Percentiles rank a stretch among this genome's conserved stretches.
Evolutionary conservation across 116 monocot species (phyloP).

Genomic region (Iris pallida): DNA sequence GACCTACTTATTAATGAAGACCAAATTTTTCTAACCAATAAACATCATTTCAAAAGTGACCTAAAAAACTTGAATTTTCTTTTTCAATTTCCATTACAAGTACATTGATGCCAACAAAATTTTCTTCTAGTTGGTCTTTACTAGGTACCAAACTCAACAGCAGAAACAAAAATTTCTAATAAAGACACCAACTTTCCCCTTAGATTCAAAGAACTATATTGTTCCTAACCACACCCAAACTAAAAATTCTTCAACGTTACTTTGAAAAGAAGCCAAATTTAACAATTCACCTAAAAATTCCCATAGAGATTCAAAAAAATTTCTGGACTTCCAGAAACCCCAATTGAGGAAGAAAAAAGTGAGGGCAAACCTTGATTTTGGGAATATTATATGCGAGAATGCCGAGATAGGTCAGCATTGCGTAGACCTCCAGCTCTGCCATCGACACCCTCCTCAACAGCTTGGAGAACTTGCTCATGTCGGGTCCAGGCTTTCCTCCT

Average conservation of each 20-base stretch:
- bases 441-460: conserved; percentile 60
- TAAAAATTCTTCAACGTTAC: background rate
- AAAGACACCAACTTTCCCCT: background rate
- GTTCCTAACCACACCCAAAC: background rate
- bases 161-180: no score
- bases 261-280: background rate
- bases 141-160: no score
- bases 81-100: no score
- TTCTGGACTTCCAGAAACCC: background rate
- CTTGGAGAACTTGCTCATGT: conserved; percentile 55
- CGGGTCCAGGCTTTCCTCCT: conserved; percentile 29
- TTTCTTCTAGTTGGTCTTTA: no score
- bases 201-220: background rate
- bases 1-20: no score
- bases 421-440: conserved; percentile 57
- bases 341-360: background rate
- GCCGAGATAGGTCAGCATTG: conserved; percentile 62
- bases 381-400: conserved; percentile 63
- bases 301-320: background rate
- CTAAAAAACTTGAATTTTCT: no score
- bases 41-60: no score
- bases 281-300: background rate
- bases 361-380: conserved; percentile 49
- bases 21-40: no score
- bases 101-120: no score